Conservation (phyloP, 495 filamentous ascomycete species). For the Xylaria acuta region DNA sequence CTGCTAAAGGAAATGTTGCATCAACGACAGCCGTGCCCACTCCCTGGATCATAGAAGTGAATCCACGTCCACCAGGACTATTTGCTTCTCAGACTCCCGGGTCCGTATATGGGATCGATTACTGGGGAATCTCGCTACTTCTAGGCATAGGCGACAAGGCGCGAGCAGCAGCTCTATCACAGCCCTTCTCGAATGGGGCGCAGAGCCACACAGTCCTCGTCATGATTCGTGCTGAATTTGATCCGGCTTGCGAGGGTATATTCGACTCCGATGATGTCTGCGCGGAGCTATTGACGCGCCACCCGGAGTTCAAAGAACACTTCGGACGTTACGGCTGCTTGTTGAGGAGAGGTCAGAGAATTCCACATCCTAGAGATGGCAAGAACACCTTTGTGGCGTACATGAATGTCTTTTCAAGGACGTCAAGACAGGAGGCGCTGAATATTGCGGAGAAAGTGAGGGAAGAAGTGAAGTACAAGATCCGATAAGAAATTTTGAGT, state of each 20-base stretch:
- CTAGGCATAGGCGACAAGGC: constrained; percentile 39
- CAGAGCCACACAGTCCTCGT: constrained; percentile 37
- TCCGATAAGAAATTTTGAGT: constrained; percentile 26
- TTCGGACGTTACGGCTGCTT: constrained; percentile 40
- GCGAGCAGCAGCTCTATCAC: constrained; percentile 37
- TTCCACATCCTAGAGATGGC: constrained; percentile 39
- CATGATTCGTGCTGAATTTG: constrained; percentile 38
- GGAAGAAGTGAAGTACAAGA: constrained; percentile 37
- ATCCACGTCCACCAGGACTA: constrained; percentile 46
- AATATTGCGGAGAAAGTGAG: constrained; percentile 36
- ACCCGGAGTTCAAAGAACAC: constrained; percentile 37
- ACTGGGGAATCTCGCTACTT: constrained; percentile 43
- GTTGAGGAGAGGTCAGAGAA: constrained; percentile 39
- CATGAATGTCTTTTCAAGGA: constrained; percentile 45
- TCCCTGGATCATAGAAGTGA: constrained; percentile 48
- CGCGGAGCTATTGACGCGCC: constrained; percentile 39
- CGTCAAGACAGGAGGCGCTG: constrained; percentile 37
- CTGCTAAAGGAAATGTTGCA: background rate
- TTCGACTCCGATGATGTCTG: constrained; percentile 50
- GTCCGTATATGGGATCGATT: constrained; percentile 51
- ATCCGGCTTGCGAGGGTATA: constrained; percentile 37
- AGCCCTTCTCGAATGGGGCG: constrained; percentile 37
- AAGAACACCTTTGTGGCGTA: constrained; percentile 42
- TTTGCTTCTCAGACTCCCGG: constrained; percentile 38
- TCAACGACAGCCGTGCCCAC: constrained; percentile 9